Evolutionary conservation across 169 alveolate species (phyloP), one percentile per base, ranked within the genome.

Genomic region (Plasmodium chabaudi): DNA sequence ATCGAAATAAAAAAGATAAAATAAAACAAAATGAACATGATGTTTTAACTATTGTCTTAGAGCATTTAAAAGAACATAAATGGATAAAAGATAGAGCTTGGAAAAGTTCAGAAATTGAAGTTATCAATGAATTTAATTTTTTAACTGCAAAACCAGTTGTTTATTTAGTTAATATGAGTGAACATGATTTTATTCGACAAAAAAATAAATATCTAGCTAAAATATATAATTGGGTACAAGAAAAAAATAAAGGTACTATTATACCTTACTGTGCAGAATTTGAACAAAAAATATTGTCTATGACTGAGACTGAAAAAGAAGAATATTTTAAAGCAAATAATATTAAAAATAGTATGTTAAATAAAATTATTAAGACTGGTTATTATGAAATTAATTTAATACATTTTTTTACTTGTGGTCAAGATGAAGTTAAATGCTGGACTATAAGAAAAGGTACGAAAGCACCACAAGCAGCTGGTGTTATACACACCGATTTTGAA

Each of bases 401-500:
- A 51, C 99, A 99, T 94, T 99, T 96, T 95, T 99, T 98, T 96
- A 99, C 99, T 34, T 99, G 99, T 88, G 99, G 99, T 21, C 99
- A 98, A 65, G 99, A 99, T 94, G 99, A 99, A 91, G 99, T 98
- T 55, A 97, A 97, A 89, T 98, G 99, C 94, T 99, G 99, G 99
- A 97, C 99, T 17, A 95, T 98, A 13, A 95, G 99, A 84, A 95
- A 96, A 89, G 99, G 99, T 0, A 93, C 99, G 13, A 97, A 97
- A 87, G 99, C 99, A 9, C 99, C 99, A 25, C 94, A 95, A 89
- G 99, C 99, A 19, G 99, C 99, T 23, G 99, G 98, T 34, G 98
- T 96, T 23, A 97, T 97, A 69, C 99, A 98, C 86, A 94, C 99
- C 15, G 99, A 99, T 91, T 98, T 99, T 93, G 99, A 99, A 89